Conservation (phyloP, 129 eudicot species). For the Scalesia atractyloides region DNA sequence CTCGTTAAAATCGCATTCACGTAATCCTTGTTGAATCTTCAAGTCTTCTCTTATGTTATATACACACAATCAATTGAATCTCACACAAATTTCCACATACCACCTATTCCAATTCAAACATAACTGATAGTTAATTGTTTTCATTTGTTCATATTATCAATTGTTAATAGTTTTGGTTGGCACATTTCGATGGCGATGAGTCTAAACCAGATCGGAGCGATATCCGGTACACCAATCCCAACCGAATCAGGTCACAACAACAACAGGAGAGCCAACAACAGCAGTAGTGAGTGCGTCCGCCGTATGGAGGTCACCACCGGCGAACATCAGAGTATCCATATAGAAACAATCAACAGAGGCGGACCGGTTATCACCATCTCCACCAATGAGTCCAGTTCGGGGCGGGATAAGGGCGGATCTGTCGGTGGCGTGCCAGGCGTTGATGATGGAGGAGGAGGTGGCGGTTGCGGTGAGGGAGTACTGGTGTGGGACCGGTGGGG, state of each 20-base stretch:
- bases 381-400: constrained; percentile 72
- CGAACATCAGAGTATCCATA: constrained; percentile 48
- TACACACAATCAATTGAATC: background rate
- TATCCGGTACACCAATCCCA: constrained; percentile 44
- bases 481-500: constrained; percentile 10
- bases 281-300: constrained; percentile 55
- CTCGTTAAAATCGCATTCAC: constrained; percentile 14
- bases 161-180: too few relatives aligned
- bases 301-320: constrained; percentile 61
- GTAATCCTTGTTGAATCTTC: constrained; percentile 28
- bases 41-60: constrained; percentile 39
- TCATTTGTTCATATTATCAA: background rate
- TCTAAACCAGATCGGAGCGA: constrained; percentile 76
- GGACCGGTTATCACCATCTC: constrained; percentile 65
- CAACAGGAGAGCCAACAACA: too few relatives aligned
- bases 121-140: background rate
- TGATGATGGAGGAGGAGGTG: too few relatives aligned
- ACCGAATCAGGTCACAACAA: constrained; percentile 52
- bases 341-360: constrained; percentile 33
- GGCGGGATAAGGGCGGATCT: constrained; percentile 68
- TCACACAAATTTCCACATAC: constrained; percentile 16
- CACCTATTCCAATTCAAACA: background rate
- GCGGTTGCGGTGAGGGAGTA: constrained; percentile 37
- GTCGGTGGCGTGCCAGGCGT: constrained; percentile 77
- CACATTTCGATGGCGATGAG: constrained; percentile 66